Percentiles rank a stretch among this genome's conserved stretches.
Evolutionary conservation across 2,329 filamentous ascomycete species (phyloP).

Genomic region (Neonectria faginata): DNA sequence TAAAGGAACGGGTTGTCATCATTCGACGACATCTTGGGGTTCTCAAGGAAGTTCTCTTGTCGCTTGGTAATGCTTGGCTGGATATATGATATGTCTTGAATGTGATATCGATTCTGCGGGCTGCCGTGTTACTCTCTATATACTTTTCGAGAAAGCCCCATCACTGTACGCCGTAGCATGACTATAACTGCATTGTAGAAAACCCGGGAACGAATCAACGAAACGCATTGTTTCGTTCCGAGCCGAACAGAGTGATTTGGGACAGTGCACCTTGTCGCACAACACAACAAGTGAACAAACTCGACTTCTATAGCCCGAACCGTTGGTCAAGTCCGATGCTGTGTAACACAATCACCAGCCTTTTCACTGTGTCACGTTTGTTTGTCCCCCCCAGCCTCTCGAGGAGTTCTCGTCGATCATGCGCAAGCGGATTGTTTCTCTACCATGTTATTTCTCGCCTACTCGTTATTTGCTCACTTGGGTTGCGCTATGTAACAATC

Average conservation of each 20-base stretch:
- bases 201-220: not conserved
- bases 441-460: no score
- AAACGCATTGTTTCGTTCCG: not conserved
- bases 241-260: not conserved
- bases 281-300: not conserved
- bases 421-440: not conserved
- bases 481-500: no score
- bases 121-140: constrained; percentile 1
- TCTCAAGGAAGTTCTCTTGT: not conserved
- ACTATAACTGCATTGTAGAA: not conserved
- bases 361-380: not conserved
- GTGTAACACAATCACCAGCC: not conserved
- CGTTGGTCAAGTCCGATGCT: not conserved
- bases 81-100: not conserved
- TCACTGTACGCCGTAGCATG: not conserved
- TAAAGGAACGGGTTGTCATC: not conserved
- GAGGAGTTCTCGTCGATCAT: not conserved
- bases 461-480: no score
- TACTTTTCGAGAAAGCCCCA: not conserved
- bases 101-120: not conserved
- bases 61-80: no score
- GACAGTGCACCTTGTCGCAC: not conserved
- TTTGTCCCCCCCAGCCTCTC: not conserved
- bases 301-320: not conserved
- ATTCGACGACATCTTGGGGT: not conserved